phyloP scores from a whole-genome alignment of 345 rosid species.

The Citropsis articulata region DNA sequence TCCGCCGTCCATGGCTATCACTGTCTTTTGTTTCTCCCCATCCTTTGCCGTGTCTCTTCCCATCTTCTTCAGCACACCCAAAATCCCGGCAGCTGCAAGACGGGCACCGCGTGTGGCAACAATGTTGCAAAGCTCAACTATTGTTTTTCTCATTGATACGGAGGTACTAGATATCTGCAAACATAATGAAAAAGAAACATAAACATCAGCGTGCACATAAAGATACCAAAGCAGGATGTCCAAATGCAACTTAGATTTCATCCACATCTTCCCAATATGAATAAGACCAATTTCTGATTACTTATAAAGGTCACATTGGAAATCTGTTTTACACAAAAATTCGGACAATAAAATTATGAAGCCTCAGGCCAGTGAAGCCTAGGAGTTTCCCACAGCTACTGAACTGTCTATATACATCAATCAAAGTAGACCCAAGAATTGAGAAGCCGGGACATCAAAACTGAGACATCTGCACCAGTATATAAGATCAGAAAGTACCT shows the following conservation, averaged over 20 bases:
- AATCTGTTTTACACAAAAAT: background rate
- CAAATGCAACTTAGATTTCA: background rate
- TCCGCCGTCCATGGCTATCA: constrained; percentile 82
- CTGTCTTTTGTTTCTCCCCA: constrained; percentile 54
- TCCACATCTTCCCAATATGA: background rate
- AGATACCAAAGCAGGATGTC: no score
- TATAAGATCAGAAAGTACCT: constrained; percentile 37
- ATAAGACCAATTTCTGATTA: background rate
- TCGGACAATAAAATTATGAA: no score
- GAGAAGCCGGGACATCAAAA: background rate
- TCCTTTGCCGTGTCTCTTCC: constrained; percentile 59
- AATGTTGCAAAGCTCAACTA: constrained; percentile 68
- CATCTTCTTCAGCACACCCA: constrained; percentile 69
- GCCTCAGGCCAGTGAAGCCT: no score
- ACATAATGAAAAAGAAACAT: background rate
- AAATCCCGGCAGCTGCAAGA: constrained; percentile 73
- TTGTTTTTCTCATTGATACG: constrained; percentile 54
- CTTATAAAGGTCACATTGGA: background rate
- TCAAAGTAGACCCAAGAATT: no score
- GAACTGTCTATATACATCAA: no score
- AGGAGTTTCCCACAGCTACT: no score
- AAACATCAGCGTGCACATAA: background rate
- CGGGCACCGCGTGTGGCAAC: constrained; percentile 71
- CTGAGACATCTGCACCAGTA: background rate
- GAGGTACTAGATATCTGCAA: constrained; percentile 52